Conservation (phyloP, 2,329 filamentous ascomycete genomes). For the Sordariomycetes sp. region DNA sequence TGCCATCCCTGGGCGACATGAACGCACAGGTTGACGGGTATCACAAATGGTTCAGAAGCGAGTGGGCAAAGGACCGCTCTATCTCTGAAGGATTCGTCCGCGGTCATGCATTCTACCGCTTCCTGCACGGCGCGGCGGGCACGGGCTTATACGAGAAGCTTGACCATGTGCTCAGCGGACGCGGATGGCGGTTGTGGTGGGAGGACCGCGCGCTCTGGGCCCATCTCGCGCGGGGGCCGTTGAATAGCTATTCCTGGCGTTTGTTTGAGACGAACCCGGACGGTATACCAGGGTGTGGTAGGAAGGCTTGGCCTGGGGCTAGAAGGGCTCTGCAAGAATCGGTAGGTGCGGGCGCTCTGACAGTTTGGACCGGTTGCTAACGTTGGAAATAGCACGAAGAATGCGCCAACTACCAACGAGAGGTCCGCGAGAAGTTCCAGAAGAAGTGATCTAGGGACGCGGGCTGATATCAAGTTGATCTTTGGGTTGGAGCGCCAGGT, state of each 20-base stretch:
- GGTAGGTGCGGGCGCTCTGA: constrained; percentile 8
- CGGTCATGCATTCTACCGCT: constrained; percentile 13
- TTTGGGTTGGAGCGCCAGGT: too few relatives aligned
- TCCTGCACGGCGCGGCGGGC: constrained; percentile 14
- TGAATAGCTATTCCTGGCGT: constrained; percentile 14
- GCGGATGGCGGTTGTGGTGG: constrained; percentile 14
- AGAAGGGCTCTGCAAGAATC: constrained; percentile 12
- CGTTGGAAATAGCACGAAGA: neutral
- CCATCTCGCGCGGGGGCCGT: constrained; percentile 14
- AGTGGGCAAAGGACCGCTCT: constrained; percentile 12
- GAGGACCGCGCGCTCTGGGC: constrained; percentile 13
- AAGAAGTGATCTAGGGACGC: neutral
- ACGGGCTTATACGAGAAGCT: constrained; percentile 15
- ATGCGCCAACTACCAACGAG: neutral
- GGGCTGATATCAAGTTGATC: too few relatives aligned
- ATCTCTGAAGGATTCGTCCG: constrained; percentile 12
- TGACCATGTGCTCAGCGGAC: constrained; percentile 12
- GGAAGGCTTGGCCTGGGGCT: constrained; percentile 12
- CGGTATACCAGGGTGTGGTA: constrained; percentile 13
- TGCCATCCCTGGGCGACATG: constrained; percentile 12
- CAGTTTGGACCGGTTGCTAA: neutral
- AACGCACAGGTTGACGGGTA: constrained; percentile 14
- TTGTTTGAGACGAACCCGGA: constrained; percentile 16
- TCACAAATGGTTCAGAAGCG: constrained; percentile 15
- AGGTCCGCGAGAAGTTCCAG: neutral